Conservation (phyloP, 2,329 filamentous ascomycete genomes). For the Ilyonectria robusta region DNA sequence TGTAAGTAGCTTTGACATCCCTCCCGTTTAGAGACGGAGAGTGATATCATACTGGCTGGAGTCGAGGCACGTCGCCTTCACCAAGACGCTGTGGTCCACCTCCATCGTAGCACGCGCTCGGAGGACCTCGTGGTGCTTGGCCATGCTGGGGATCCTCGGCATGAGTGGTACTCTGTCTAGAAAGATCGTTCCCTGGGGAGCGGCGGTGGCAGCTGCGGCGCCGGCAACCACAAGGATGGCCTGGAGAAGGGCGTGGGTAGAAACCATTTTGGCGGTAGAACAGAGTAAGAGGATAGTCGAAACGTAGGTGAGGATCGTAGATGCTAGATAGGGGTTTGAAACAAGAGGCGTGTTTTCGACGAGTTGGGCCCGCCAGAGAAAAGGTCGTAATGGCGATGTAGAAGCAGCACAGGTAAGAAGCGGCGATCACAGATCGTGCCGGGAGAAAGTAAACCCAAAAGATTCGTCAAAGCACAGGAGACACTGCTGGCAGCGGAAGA, state of each 20-base stretch:
- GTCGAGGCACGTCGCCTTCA: slow-evolving; percentile 58
- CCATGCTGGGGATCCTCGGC: slow-evolving; percentile 56
- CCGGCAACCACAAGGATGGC: slow-evolving; percentile 51
- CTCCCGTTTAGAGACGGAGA: neutral
- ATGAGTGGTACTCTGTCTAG: slow-evolving; percentile 26
- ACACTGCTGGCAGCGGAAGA: slow-evolving; percentile 15
- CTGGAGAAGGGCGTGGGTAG: slow-evolving; percentile 48
- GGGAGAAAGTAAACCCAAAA: neutral
- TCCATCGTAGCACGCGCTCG: slow-evolving; percentile 55
- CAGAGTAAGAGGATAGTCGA: neutral
- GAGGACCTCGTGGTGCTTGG: slow-evolving; percentile 62
- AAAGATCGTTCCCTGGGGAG: slow-evolving; percentile 47
- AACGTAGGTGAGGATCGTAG: neutral
- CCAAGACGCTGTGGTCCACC: slow-evolving; percentile 59
- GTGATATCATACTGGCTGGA: slow-evolving; percentile 52
- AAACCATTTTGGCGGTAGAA: slow-evolving; percentile 49
- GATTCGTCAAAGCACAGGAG: neutral
- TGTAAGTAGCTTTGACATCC: slow-evolving; percentile 28
- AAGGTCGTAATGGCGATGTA: neutral
- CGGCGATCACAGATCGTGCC: slow-evolving; percentile 26
- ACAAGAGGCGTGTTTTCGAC: neutral
- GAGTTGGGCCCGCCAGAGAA: neutral
- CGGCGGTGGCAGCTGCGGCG: slow-evolving; percentile 51
- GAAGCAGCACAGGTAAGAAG: slow-evolving; percentile 3
- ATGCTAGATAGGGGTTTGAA: neutral